phyloP scores from a whole-genome alignment of 805 yeast species.

The Kurtzmaniella fragi region DNA sequence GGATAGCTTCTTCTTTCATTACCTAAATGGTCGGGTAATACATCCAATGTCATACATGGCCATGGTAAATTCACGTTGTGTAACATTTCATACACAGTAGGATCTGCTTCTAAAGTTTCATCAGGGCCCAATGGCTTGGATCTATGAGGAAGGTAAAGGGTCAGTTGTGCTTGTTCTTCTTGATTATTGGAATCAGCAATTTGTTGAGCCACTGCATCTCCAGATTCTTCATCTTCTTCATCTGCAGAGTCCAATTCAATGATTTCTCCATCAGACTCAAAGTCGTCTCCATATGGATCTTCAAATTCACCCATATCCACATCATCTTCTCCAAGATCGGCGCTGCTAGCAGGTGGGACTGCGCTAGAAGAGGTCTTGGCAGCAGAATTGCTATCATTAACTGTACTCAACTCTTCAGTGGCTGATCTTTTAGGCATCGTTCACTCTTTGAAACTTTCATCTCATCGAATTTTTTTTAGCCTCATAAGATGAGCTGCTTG shows the following conservation, averaged over 20 bases:
- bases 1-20: constrained; percentile 87
- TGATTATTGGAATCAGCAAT: constrained; percentile 32
- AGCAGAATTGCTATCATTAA: constrained; percentile 19
- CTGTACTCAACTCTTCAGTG: constrained; percentile 20
- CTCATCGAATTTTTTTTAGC: too few species aligned
- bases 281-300: constrained; percentile 86
- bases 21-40: constrained; percentile 83
- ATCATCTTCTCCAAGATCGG: constrained; percentile 24
- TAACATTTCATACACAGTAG: constrained; percentile 91
- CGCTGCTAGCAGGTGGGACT: constrained; percentile 29
- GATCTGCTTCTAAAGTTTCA: constrained; percentile 95
- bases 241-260: constrained; percentile 63
- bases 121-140: constrained; percentile 90
- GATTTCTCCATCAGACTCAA: constrained; percentile 86
- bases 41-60: constrained; percentile 93
- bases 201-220: constrained; percentile 26
- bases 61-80: constrained; percentile 92
- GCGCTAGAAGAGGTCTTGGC: constrained; percentile 32
- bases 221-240: constrained; percentile 44
- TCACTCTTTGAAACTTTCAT: neutral
- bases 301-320: constrained; percentile 80
- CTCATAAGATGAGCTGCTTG: too few species aligned
- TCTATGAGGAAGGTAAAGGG: constrained; percentile 81
- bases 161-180: constrained; percentile 29
- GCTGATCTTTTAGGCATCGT: constrained; percentile 52